Evolutionary conservation across 75 land plant genomes (phyloP), one percentile per base, ranked within the genome.

Genomic region (Sequoia sempervirens): DNA sequence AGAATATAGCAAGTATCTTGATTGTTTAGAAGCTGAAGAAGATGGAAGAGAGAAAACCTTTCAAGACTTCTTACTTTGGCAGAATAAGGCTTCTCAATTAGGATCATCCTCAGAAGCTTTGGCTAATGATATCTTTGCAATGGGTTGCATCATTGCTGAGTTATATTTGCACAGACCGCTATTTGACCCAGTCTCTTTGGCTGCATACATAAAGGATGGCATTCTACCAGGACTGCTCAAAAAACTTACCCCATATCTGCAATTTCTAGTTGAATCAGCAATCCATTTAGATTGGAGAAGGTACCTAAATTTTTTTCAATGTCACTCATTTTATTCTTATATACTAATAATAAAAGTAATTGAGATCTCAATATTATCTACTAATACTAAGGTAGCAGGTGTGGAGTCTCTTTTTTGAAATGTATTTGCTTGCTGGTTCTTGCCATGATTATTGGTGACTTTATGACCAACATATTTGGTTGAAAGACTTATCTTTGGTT

Each of bases 81-180:
- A 82, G 80, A 83, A 88, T 72, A 90, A 82, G 64, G 82, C 87
- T 54, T 86, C 83, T 68, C 40, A 40, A 82, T 82, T 75, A 56
- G 84, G 30, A 10, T n/a, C 38, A 5, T 43, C 28, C 32, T 87
- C 91, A 50, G 87, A 89, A 81, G 84, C 83, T 80, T 69, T 37
- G 82, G 90, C 93, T 18, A 53, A 37, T 41, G 98, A 96, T 78
- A 91, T 96, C 73, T 96, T 95, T 89, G 88, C 95, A 72, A 30
- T 91, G 36, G 98, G 97, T 12, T 96, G 98, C 83, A 79, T 96
- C 43, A 66, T 96, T 46, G 97, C 95, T 20, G 98, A 96, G 86
- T 84, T 95, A 41, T 86, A 93, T 84, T 82, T 96, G 88, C 84
- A 75, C 74, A 94, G 81, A 84, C 98, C 98, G 45, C 92, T 96